These are phyloP conservation scores for Saccharomycopsis vini DNA, from an alignment of 805 yeast genomes.

Conservation along the genomic window DNA sequence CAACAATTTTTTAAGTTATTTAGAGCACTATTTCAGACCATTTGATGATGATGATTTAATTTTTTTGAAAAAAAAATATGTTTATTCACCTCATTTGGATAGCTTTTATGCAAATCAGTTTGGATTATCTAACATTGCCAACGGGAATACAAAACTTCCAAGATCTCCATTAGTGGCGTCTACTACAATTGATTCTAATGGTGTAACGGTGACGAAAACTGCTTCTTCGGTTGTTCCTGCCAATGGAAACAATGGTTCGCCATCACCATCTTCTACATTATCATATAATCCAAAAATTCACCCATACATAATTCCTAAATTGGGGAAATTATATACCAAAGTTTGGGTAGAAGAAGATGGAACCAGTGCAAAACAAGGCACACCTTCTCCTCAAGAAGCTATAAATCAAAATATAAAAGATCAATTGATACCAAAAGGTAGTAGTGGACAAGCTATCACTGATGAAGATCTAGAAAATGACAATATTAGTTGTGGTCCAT, in stretches of 20 bases:
- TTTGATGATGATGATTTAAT: constrained; percentile 75
- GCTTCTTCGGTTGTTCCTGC: too few species aligned
- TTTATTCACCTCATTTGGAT: constrained; percentile 23
- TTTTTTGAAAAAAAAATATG: constrained; percentile 53
- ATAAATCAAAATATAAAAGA: constrained; percentile 8
- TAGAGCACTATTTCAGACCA: constrained; percentile 77
- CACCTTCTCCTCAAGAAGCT: constrained; percentile 6
- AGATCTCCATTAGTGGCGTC: constrained; percentile 1
- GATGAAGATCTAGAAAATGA: constrained; percentile 65
- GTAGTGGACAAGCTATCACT: constrained; percentile 42
- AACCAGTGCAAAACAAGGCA: constrained; percentile 23
- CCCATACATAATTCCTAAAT: constrained; percentile 74
- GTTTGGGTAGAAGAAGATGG: constrained; percentile 81
- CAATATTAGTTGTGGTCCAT: constrained; percentile 81
- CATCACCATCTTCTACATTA: constrained; percentile 21
- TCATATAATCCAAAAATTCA: constrained; percentile 57
- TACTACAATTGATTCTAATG: not conserved
- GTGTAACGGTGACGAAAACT: not conserved
- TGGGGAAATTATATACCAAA: constrained; percentile 77
- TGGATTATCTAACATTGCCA: not conserved
- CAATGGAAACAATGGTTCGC: constrained; percentile 25
- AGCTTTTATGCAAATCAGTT: constrained; percentile 15
- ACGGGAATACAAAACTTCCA: not conserved
- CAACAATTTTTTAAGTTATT: constrained; percentile 72
- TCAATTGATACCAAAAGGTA: constrained; percentile 43